Base-by-base conservation (phyloP, 106 monocot genomes). In the Dioscorea alata region DNA sequence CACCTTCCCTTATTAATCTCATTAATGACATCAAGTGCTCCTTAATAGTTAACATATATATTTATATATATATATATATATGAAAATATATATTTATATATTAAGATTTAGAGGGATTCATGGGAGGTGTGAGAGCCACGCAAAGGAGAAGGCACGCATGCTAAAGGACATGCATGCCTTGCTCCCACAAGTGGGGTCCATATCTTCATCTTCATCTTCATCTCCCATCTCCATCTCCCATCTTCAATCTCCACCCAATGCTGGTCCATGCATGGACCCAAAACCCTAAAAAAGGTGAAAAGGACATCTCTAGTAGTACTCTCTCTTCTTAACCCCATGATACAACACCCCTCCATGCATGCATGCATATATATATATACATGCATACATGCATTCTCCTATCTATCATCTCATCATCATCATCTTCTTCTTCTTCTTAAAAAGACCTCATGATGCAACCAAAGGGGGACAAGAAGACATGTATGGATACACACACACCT, bases 381-480 rank as follows among this genome's bases (percentile, higher is more conserved):
- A 42, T 42, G 42, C 42, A 42, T 42, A 5, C 42, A 42, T 6
- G 4, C 42, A 42, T 42, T 42, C 6, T 42, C 42, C 42, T 34
- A n/a, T 28, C 28, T 28, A 28, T 28, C 28, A 28, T 28, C 28
- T 28, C 3, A 1, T 28, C 28, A 28, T 28, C 28, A 28, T 28
- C 28, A 28, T 42, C 58, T 22, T 15, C 58, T 31, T 28, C 28
- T 28, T 28, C 28, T 28, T 28, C 28, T 53, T 48, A 25, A 32
- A 72, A 16, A 19, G 62, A 18, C 18, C 57, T 71, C 74, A 76
- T 80, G 64, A 84, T 76, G 68, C 50, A 63, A 65, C 32, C 23
- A 10, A 28, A 48, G 57, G 78, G 73, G 57, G 67, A 79, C 74
- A 62, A 25, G 49, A 66, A 60, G 33, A 75, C 67, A 61, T 34